Percentiles rank a stretch among this genome's conserved stretches.
Conservation (phyloP, 805 yeast species). For the Debaryomyces maramus region DNA sequence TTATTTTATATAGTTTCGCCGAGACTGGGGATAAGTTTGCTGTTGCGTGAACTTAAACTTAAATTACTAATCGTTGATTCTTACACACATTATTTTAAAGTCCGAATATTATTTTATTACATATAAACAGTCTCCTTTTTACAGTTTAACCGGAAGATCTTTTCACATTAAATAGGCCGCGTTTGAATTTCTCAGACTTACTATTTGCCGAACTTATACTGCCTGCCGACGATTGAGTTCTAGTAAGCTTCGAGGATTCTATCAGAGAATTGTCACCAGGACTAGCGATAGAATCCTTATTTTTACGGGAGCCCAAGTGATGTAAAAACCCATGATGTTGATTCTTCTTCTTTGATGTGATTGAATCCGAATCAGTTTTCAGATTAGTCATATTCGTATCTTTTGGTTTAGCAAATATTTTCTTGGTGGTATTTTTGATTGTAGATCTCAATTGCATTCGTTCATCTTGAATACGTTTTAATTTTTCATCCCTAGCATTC, state of each 20-base stretch:
- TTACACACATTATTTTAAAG: no score
- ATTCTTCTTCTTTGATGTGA: conserved; percentile 5
- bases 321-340: conserved; percentile 22
- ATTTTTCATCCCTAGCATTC: conserved; percentile 10
- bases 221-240: conserved; percentile 15
- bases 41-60: no score
- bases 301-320: conserved; percentile 14
- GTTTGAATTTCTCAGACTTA: conserved; percentile 7
- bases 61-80: no score
- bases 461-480: conserved; percentile 3
- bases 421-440: background rate
- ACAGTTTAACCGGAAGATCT: background rate
- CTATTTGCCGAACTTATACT: conserved; percentile 23
- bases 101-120: no score
- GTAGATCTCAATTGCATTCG: background rate
- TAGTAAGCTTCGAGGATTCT: conserved; percentile 7
- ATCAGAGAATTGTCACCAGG: conserved; percentile 11
- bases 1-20: background rate
- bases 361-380: background rate
- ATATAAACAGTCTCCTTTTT: no score
- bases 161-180: background rate
- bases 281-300: conserved; percentile 8
- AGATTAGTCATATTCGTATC: background rate
- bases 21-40: no score
- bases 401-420: background rate